phyloP scores from a whole-genome alignment of 208 protist species.

The Leishmania martiniquensis region DNA sequence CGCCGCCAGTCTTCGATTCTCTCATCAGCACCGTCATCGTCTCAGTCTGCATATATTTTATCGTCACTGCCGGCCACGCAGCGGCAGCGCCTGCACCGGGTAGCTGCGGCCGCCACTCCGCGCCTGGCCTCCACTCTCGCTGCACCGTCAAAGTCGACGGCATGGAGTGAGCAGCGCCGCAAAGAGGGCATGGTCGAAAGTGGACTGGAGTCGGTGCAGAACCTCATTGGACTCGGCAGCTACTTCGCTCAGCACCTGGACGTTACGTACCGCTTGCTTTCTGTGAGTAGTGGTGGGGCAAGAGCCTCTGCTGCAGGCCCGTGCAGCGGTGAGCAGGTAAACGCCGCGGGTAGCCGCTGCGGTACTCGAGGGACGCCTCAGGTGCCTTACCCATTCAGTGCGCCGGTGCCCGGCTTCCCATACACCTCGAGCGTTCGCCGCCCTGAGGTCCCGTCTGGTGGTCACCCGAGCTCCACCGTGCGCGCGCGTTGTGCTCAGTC shows the following conservation, averaged over 20 bases:
- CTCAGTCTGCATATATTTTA: not conserved
- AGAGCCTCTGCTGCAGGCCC: not conserved
- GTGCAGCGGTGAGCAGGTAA: not conserved
- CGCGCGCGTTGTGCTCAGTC: too few species aligned
- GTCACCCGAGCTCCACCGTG: not conserved
- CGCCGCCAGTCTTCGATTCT: not conserved
- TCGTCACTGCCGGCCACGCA: not conserved
- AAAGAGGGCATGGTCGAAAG: slow-evolving; percentile 25
- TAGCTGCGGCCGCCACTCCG: not conserved
- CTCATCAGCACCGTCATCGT: not conserved
- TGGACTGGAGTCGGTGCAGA: slow-evolving; percentile 28
- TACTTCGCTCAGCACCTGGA: slow-evolving; percentile 25
- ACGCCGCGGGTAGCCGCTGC: not conserved
- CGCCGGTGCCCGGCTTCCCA: not conserved
- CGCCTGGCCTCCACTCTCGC: not conserved
- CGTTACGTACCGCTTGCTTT: slow-evolving; percentile 18
- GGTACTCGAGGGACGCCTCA: not conserved
- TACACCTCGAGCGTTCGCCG: not conserved
- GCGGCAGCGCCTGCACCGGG: not conserved
- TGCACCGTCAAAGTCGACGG: not conserved
- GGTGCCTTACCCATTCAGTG: not conserved
- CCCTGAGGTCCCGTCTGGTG: not conserved
- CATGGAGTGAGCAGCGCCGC: slow-evolving; percentile 14
- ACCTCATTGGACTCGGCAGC: slow-evolving; percentile 31
- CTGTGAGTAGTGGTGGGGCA: not conserved